phyloP scores from a whole-genome alignment of 371 early-diverging fungal genomes.

The Rhizopus arrhizus region DNA sequence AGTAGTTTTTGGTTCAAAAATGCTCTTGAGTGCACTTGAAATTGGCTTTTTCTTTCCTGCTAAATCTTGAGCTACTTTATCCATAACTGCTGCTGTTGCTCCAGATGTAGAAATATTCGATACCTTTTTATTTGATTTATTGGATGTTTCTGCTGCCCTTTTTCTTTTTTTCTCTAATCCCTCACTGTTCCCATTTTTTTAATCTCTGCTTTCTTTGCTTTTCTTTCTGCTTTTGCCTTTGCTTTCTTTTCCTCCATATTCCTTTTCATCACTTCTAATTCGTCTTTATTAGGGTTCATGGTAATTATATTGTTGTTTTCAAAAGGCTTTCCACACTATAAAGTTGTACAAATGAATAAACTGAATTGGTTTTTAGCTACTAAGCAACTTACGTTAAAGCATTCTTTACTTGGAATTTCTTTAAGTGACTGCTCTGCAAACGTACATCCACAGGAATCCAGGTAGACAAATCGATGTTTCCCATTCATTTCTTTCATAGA shows the following conservation, averaged over 20 bases:
- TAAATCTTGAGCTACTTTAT: conserved; percentile 60
- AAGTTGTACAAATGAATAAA: neutral
- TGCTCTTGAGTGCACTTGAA: conserved; percentile 60
- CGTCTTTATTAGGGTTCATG: conserved; percentile 75
- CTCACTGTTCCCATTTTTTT: conserved; percentile 22
- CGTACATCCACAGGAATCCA: conserved; percentile 86
- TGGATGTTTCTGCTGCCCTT: conserved; percentile 31
- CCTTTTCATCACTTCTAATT: conserved; percentile 57
- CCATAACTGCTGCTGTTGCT: conserved; percentile 55
- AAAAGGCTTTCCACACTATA: conserved; percentile 72
- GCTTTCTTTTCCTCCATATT: conserved; percentile 61
- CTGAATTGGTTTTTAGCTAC: conserved; percentile 6
- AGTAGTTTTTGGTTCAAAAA: conserved; percentile 51
- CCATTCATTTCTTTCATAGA: conserved; percentile 95
- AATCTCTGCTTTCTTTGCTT: conserved; percentile 49
- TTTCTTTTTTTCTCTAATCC: conserved; percentile 20
- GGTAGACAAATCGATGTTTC: conserved; percentile 76
- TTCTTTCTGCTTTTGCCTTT: conserved; percentile 62
- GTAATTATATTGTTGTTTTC: conserved; percentile 64
- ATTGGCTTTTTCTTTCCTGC: conserved; percentile 46
- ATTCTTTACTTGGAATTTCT: conserved; percentile 66
- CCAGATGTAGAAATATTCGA: conserved; percentile 30
- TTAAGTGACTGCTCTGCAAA: conserved; percentile 84
- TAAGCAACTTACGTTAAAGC: conserved; percentile 52
- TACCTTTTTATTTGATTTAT: conserved; percentile 23